phyloP scores from a whole-genome alignment of 129 eudicot genomes.

The Scalesia atractyloides region DNA sequence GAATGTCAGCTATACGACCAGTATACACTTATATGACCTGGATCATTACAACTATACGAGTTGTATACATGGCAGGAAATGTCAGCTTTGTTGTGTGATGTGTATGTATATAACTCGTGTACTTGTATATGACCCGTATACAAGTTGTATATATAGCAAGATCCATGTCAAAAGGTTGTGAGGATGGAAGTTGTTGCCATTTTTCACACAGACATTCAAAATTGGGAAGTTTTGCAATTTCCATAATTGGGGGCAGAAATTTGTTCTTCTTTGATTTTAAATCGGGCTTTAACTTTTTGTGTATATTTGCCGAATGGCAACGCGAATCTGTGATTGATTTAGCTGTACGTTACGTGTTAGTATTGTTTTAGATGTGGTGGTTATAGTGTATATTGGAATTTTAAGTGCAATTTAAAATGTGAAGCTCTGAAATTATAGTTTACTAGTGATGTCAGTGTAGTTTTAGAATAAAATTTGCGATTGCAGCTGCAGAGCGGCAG shows the following conservation, averaged over 20 bases:
- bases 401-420: neutral
- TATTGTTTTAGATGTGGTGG: slow-evolving; percentile 5
- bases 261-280: neutral
- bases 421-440: neutral
- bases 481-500: neutral
- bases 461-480: slow-evolving; percentile 8
- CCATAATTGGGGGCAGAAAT: slow-evolving; percentile 2
- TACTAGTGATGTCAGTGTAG: neutral
- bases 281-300: neutral
- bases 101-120: no score
- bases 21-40: no score
- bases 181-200: slow-evolving; percentile 5
- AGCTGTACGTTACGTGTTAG: neutral
- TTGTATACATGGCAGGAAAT: no score
- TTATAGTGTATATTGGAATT: neutral
- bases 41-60: no score
- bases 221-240: slow-evolving; percentile 8
- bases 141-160: no score
- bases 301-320: neutral
- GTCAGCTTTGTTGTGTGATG: no score
- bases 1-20: no score
- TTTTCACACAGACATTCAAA: neutral
- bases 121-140: no score
- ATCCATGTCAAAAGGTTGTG: neutral
- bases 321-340: slow-evolving; percentile 7